Conservation (phyloP, 2,329 filamentous ascomycete species). For the Colletotrichum noveboracense region DNA sequence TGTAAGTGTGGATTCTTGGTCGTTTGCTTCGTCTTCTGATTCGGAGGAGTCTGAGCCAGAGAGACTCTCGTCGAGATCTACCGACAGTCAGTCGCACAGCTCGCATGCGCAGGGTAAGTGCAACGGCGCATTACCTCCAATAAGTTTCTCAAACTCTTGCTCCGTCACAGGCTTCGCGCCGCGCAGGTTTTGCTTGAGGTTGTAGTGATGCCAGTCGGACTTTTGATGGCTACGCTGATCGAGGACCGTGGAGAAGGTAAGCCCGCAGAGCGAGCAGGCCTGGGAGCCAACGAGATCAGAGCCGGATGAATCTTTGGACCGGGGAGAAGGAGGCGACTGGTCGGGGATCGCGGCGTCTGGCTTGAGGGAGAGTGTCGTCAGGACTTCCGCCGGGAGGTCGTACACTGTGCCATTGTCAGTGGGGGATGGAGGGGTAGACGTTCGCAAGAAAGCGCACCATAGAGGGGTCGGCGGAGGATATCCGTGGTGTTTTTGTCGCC, state of each 20-base stretch:
- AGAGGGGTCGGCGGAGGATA: constrained; percentile 55
- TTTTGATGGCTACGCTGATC: constrained; percentile 88
- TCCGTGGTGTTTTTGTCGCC: constrained; percentile 47
- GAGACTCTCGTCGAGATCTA: constrained; percentile 84
- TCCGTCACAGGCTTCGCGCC: constrained; percentile 77
- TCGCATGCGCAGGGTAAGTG: background rate
- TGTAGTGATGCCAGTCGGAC: constrained; percentile 93
- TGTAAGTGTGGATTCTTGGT: constrained; percentile 75
- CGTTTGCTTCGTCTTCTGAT: constrained; percentile 58
- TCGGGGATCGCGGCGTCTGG: constrained; percentile 31
- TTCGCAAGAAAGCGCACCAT: constrained; percentile 39
- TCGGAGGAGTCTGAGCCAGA: constrained; percentile 84
- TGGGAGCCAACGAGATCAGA: constrained; percentile 65
- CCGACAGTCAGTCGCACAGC: background rate
- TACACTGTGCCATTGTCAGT: constrained; percentile 64
- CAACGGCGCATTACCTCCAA: constrained; percentile 51
- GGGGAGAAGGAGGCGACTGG: constrained; percentile 22
- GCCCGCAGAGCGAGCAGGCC: constrained; percentile 80
- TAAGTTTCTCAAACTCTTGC: constrained; percentile 82
- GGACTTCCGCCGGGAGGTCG: constrained; percentile 77
- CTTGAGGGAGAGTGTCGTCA: constrained; percentile 66
- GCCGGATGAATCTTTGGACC: constrained; percentile 19
- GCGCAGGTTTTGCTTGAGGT: constrained; percentile 88
- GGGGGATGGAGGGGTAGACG: background rate
- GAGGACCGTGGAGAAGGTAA: constrained; percentile 72